Evolutionary conservation across 352 stramenopile genomes (phyloP), one percentile per base, ranked within the genome.

Genomic region (Phytophthora brassicae): DNA sequence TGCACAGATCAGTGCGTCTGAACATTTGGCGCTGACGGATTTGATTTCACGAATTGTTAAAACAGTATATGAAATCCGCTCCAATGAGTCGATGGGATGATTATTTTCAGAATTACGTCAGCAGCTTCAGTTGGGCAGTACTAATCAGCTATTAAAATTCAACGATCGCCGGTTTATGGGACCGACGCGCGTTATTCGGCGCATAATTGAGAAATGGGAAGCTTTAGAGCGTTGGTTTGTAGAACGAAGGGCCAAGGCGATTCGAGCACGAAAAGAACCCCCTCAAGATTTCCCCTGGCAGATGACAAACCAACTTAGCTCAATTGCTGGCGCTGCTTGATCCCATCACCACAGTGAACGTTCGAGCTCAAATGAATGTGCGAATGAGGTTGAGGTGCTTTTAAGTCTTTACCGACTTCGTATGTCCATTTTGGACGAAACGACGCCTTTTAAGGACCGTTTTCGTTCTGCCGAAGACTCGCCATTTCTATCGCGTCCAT

Each of bases 81-180:
- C 42, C 2, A 48, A 48, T 13, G 42, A 48, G 4, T 33, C 42
- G 3, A 48, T 48, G 22, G 42, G 22, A 9, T 48, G 22, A 1
- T 17, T 48, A 13, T 48, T 48, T 19, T 8, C 22, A 1, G 42
- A 48, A n/a, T n/a, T 48, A 13, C 35, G 42, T 22, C 5, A 33
- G 6, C 42, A 48, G 12, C 42, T 19, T n/a, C 42, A 48, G 35
- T 23, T 19, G 9, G 42, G 22, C 13, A n/a, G 20, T 4, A 17
- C 20, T 31, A 48, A 20, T 5, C 42, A 48, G 22, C 42, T 48
- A 3, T 48, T 44, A 9, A 14, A 16, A 6, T 55, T 55, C 24
- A 38, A 44, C n/a, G 17, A 44, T 2, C 47, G 44, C 19, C 47
- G 31, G 7, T 55, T 55, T 13, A 29, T 55, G 47, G 47, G 47